Evolutionary conservation across 805 yeast genomes (phyloP), one percentile per base, ranked within the genome.

Genomic region (Lachancea cidri): DNA sequence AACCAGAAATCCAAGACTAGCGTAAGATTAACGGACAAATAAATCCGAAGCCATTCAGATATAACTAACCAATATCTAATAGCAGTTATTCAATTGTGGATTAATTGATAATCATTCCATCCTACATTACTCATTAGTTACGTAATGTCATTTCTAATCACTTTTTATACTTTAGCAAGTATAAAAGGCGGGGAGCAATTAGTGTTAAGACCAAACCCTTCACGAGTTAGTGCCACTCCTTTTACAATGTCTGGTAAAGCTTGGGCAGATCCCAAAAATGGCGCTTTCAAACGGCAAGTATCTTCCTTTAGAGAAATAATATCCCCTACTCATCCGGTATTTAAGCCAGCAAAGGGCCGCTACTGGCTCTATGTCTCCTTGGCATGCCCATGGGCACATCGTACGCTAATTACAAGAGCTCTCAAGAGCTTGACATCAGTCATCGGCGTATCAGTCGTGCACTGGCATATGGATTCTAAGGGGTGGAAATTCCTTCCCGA

Each of bases 341-440:
- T 79, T 59, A 68, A 78, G 14, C 86, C 96, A 4, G 96, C 87
- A 56, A 71, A 74, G 35, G 77, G 77, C 43, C 74, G 98, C 54
- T 91, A 91, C 59, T 95, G 89, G 64, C 72, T 88, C 41, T 89
- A 84, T 54, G 95, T 87, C 8, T 83, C 93, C 1, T 70, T 73
- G 36, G 96, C 96, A 2, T 91, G 98, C 65, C 98, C 98, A 3
- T 91, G 97, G 77, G 97, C 97, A 1, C 95, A 86, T 58, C 73
- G 98, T 47, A 78, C 89, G 0, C 69, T 89, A 44, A 81, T 87
- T 39, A 72, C 81, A 2, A 67, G 96, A 40, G 64, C 73, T 9
- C 68, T 91, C 47, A 87, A 88, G 67, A 95, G 96, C 1, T 62
- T 83, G 37, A 65, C 72, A 1, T 66, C 76, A 1, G 63, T 81